Conservation (phyloP, 768 basidiomycete genomes). For the Lyophyllum shimeji region DNA sequence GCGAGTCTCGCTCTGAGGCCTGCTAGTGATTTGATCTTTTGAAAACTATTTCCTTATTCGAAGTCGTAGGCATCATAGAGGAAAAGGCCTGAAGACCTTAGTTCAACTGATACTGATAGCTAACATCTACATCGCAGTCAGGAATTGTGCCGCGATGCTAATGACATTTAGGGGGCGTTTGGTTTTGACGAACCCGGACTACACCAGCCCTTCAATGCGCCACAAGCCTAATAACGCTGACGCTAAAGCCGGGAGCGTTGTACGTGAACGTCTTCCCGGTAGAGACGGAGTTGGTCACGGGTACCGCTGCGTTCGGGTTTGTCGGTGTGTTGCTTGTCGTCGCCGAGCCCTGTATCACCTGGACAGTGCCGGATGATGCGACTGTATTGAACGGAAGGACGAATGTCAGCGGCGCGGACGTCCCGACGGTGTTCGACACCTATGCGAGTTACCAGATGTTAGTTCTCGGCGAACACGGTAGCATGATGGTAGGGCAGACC, state of each 20-base stretch:
- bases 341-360: constrained; percentile 48
- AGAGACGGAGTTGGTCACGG: constrained; percentile 40
- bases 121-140: not conserved
- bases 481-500: constrained; percentile 28
- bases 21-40: not conserved
- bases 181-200: not conserved
- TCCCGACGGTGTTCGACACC: constrained; percentile 52
- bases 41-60: too few species aligned
- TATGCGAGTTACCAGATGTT: constrained; percentile 18
- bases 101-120: too few species aligned
- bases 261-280: constrained; percentile 56
- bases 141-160: not conserved
- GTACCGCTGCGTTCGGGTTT: constrained; percentile 46
- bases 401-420: constrained; percentile 46
- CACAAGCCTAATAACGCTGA: constrained; percentile 37
- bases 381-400: constrained; percentile 53
- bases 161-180: not conserved
- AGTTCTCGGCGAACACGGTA: not conserved
- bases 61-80: too few species aligned
- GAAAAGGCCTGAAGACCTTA: too few species aligned
- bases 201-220: constrained; percentile 18
- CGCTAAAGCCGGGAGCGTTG: constrained; percentile 48
- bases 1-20: not conserved
- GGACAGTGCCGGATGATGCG: constrained; percentile 39
- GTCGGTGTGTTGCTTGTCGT: constrained; percentile 57